Evolutionary conservation across 768 basidiomycete species (phyloP).

Genomic region (Holtermanniella nyarrowii): DNA sequence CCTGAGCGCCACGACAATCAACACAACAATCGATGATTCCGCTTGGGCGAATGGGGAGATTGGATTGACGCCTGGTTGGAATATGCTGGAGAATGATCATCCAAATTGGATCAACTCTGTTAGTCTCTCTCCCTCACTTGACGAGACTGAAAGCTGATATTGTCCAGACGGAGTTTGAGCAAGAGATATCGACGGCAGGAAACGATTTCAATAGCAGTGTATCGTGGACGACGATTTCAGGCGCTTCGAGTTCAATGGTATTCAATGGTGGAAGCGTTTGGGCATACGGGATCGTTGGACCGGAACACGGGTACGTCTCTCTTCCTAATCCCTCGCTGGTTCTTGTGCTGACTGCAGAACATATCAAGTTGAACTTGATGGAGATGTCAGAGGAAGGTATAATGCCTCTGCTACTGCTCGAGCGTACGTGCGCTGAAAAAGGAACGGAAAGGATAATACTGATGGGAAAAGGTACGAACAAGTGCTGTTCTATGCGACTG

Average conservation of each 20-base stretch:
- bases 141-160: background rate
- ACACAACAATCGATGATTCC: slow-evolving; percentile 27
- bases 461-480: slow-evolving; percentile 13
- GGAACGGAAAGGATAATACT: background rate
- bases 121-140: background rate
- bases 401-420: slow-evolving; percentile 11
- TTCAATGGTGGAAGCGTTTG: slow-evolving; percentile 15
- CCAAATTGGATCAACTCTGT: slow-evolving; percentile 32
- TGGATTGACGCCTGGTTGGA: slow-evolving; percentile 25
- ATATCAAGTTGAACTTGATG: slow-evolving; percentile 24
- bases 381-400: slow-evolving; percentile 12
- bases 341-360: slow-evolving; percentile 1
- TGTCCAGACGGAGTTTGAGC: slow-evolving; percentile 12
- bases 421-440: too few relatives aligned
- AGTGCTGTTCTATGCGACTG: slow-evolving; percentile 17
- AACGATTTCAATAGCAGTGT: slow-evolving; percentile 15
- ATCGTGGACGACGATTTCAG: slow-evolving; percentile 24
- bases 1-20: slow-evolving; percentile 5
- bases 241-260: slow-evolving; percentile 14
- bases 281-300: slow-evolving; percentile 13
- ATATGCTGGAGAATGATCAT: slow-evolving; percentile 22
- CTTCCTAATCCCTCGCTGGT: background rate
- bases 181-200: slow-evolving; percentile 2
- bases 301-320: slow-evolving; percentile 13
- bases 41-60: slow-evolving; percentile 24